A percentile compares a stretch with the other conserved stretches of the same genome.
These are phyloP conservation scores for Phlyctochytrium arcticum DNA, from an alignment of 192 early-diverging fungal genomes.

Conservation along the genomic window DNA sequence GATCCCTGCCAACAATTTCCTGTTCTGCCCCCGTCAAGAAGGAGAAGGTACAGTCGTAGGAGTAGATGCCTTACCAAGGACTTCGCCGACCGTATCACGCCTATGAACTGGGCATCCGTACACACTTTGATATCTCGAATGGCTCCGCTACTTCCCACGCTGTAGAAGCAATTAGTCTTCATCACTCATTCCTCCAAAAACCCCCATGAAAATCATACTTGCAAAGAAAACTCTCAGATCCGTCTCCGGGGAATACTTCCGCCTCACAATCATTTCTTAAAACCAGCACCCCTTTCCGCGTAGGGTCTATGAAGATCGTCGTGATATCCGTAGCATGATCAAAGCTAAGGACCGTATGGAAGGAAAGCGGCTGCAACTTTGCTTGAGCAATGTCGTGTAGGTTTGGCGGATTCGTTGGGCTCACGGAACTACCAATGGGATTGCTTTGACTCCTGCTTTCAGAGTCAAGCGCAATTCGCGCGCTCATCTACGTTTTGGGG, in stretches of 20 bases:
- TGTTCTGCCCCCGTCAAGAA: too few relatives aligned
- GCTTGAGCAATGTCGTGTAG: too few relatives aligned
- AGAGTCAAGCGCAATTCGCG: too few relatives aligned
- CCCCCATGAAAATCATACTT: not conserved
- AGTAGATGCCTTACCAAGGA: slow-evolving; percentile 11
- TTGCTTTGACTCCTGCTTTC: too few relatives aligned
- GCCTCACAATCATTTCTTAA: not conserved
- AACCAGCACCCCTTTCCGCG: not conserved
- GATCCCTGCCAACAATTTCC: too few relatives aligned
- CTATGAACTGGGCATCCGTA: not conserved
- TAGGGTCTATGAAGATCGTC: not conserved
- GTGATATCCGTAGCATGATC: not conserved
- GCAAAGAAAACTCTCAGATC: not conserved
- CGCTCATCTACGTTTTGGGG: too few relatives aligned
- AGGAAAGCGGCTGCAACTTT: too few relatives aligned
- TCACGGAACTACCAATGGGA: too few relatives aligned
- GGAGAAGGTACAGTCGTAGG: too few relatives aligned
- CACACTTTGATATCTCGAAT: slow-evolving; percentile 7
- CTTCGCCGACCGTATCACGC: slow-evolving; percentile 9
- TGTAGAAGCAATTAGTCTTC: not conserved
- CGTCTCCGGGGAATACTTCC: not conserved
- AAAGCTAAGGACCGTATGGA: too few relatives aligned
- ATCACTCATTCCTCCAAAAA: not conserved
- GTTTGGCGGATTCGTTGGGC: too few relatives aligned
- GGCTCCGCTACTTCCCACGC: slow-evolving; percentile 2